phyloP scores from a whole-genome alignment of 2,329 filamentous ascomycete species.

The Colletotrichum endophyticum region DNA sequence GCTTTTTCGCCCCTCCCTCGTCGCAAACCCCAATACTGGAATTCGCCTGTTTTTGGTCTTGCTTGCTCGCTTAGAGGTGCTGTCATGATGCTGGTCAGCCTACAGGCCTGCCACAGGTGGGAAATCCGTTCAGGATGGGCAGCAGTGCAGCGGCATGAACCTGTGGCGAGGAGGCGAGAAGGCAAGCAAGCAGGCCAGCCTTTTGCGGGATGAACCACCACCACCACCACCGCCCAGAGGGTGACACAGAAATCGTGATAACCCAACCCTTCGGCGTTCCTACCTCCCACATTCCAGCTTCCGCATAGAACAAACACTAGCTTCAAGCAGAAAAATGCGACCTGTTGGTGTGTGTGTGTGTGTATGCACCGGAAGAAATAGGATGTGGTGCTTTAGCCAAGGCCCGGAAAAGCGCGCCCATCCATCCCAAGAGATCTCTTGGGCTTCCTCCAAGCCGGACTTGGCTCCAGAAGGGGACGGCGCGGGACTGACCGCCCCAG shows the following conservation, averaged over 20 bases:
- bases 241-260: neutral
- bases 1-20: neutral
- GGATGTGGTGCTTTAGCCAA: constrained; percentile 8
- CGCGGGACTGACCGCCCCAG: neutral
- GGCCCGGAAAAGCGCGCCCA: neutral
- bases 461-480: neutral
- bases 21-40: neutral
- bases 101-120: neutral
- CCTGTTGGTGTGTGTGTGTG: neutral
- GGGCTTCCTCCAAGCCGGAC: neutral
- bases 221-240: neutral
- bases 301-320: neutral
- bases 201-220: neutral
- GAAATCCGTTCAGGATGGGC: neutral
- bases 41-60: neutral
- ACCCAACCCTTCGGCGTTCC: neutral
- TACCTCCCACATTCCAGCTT: neutral
- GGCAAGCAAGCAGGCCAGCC: neutral
- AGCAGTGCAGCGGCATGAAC: neutral
- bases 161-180: neutral
- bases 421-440: constrained; percentile 9
- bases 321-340: neutral
- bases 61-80: neutral
- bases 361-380: neutral
- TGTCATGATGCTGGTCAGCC: neutral